Base-by-base conservation (phyloP, 176 grass and related monocot genomes). In the Sorghum bicolor region DNA sequence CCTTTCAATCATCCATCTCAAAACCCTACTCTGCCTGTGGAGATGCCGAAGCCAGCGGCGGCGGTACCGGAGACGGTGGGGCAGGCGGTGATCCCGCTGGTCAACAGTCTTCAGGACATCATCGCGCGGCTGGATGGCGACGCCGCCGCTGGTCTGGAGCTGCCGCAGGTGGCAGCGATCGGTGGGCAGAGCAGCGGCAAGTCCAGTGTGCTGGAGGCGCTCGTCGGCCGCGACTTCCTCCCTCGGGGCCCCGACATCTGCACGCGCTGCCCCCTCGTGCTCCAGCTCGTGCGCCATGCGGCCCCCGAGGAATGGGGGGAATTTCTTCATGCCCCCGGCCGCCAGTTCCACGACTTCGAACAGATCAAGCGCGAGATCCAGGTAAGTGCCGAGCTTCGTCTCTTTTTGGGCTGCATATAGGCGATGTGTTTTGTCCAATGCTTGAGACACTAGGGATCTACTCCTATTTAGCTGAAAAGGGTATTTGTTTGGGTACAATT, bases 171-270 rank as follows among this genome's bases (percentile, higher is more conserved):
- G 40, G 91, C 85, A 10, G 93, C 91, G 40, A 89, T 98, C 48
- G 96, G 96, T 37, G 86, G 91, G 72, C 96, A 95, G 89, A 94
- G 96, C 80, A 98, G 96, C 87, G 93, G 96, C 61, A 98, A 98
- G 79, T 95, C 96, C 43, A 98, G 96, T 63, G 96, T 98, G 63
- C 77, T 95, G 72, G 93, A 98, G 77, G 91, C 96, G 55, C 93
- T 98, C 69, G 93, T 95, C 16, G 93, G 96, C 28, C 89, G 91
- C 45, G 96, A 98, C 68, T 98, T 98, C 76, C 85, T 98, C 32
- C 93, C 96, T 15, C 85, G 96, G 41, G 96, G 96, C 20, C 79
- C 89, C 20, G 89, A 92, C 61, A 91, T 93, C 87, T 95, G 91
- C 69, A 98, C 96, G 11, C 92, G 96, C 57, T 85, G 93, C 2